These are phyloP conservation scores for Podila minutissima DNA, from an alignment of 192 early-diverging fungal genomes.

Conservation along the genomic window DNA sequence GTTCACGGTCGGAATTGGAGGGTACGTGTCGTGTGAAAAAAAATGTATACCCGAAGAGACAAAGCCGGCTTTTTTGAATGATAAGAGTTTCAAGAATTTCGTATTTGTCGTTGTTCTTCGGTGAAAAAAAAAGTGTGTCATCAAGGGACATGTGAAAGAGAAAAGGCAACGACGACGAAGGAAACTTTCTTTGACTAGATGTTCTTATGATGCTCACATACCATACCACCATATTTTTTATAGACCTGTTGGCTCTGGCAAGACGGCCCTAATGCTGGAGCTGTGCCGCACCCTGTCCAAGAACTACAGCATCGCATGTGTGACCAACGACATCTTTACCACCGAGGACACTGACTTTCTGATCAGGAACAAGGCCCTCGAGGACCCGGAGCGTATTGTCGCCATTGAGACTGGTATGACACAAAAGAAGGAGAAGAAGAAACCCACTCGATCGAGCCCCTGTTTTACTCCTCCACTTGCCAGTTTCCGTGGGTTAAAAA, in stretches of 20 bases:
- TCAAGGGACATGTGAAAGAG: too few relatives aligned
- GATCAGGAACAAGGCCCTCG: conserved; percentile 87
- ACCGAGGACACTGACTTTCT: conserved; percentile 97
- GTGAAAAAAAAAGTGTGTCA: too few relatives aligned
- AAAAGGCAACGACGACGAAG: too few relatives aligned
- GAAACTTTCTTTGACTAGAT: too few relatives aligned
- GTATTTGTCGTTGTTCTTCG: too few relatives aligned
- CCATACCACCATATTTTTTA: too few relatives aligned
- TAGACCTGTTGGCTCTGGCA: conserved; percentile 95
- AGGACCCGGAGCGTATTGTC: conserved; percentile 81
- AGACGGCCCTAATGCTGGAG: conserved; percentile 92
- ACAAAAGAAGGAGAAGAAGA: not conserved
- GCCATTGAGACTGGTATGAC: conserved; percentile 90
- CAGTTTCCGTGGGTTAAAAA: not conserved
- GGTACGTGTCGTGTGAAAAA: conserved; percentile 53
- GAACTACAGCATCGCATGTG: conserved; percentile 84
- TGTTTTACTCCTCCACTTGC: too few relatives aligned
- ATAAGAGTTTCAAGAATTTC: too few relatives aligned
- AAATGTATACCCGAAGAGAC: too few relatives aligned
- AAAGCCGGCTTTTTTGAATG: too few relatives aligned
- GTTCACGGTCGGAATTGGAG: conserved; percentile 96
- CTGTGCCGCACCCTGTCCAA: conserved; percentile 87
- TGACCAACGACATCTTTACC: conserved; percentile 99
- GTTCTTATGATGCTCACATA: too few relatives aligned
- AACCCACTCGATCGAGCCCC: too few relatives aligned